Evolutionary conservation across 345 rosid genomes (phyloP), one percentile per base, ranked within the genome.

Genomic region (Rhizophora mangle): DNA sequence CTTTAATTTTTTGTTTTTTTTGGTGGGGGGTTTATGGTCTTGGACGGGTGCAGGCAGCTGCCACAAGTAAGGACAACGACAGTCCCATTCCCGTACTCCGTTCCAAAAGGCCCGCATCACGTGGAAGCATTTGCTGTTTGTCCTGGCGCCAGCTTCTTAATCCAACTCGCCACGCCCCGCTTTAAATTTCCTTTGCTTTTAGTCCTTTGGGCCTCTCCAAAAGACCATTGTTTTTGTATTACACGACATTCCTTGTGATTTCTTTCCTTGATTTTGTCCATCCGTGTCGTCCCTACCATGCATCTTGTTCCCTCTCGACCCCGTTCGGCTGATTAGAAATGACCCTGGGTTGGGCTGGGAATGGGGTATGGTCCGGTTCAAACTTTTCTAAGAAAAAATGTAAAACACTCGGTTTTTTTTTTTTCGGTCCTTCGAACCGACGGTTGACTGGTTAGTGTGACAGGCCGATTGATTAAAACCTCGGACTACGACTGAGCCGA

Each of bases 71-170:
- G 89, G 91, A 86, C 94, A 85, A 83, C 32, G 91, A 86, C 91
- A 83, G 83, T 83, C 88, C 85, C 86, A 76, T 78, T 74, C 81
- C 85, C 79, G 82, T 75, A 76, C 84, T 80, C 75, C 55, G 77
- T 64, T 86, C 86, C 86, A 86, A 86, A 82, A 81, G 82, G 87
- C 90, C 84, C 84, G 82, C 91, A 74, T 86, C 91, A 86, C 91
- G 87, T 86, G 89, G 88, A 75, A 70, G 59, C 84, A 46, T 78
- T 83, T 84, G 82, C 81, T 72, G 73, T 76, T 78, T 73, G 57
- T 69, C 72, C 53, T 83, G 86, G 59, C 76, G 59, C 32, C 64
- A n/a, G 68, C 53, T 64, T 64, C 70, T 39, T 39, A 47, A 63
- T 61, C 55, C 36, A 54, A 16, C 65, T 66, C 63, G 16, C 59